Base-by-base conservation (phyloP, 768 basidiomycete genomes). In the Auricularia auricula-judae region DNA sequence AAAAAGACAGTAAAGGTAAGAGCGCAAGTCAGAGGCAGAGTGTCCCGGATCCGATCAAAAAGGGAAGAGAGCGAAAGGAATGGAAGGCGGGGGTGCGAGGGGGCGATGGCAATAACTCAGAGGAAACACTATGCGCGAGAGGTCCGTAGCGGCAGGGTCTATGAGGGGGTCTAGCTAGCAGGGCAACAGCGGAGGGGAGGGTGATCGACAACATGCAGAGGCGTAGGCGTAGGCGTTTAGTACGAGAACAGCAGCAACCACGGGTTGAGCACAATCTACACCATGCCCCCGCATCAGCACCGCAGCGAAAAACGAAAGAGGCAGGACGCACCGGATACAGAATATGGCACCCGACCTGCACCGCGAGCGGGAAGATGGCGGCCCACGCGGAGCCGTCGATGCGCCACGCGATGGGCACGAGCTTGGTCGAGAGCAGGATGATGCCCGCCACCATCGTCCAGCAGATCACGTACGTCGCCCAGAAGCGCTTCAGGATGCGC, bases 221-320 rank as follows among this genome's bases (percentile, higher is more conserved):
- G 76, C 86, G 90, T 16, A 91, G 72, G 11, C 29, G 29, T 29
- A 29, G 29, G 29, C 29, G 91, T 79, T 73, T 69, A 80, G 65
- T 82, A 84, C 0, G 85, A 86, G 75, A 92, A 93, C 54, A 91
- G 88, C 87, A 91, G 90, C 63, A 93, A 76, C 87, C 88, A 91
- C 0, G 91, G 93, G 69, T 94, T 94, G 54, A 94, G 81, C 29
- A 92, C 85, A 64, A 95, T 87, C 0, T 86, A 42, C 39, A 7
- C 85, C 47, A 18, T 10, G 43, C 1, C 79, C 43, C 5, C 18
- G 14, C 47, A 51, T 16, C 10, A 51, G 18, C 18, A 51, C 11
- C 47, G 21, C 47, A 18, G 21, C 21, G 47, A 8, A 51, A 51
- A 21, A 51, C 21, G 21, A 29, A 29, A 29, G 47, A 5, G 21